These are phyloP conservation scores for Cystobasidium onofrii DNA, from an alignment of 768 basidiomycete species.

Conservation along the genomic window DNA sequence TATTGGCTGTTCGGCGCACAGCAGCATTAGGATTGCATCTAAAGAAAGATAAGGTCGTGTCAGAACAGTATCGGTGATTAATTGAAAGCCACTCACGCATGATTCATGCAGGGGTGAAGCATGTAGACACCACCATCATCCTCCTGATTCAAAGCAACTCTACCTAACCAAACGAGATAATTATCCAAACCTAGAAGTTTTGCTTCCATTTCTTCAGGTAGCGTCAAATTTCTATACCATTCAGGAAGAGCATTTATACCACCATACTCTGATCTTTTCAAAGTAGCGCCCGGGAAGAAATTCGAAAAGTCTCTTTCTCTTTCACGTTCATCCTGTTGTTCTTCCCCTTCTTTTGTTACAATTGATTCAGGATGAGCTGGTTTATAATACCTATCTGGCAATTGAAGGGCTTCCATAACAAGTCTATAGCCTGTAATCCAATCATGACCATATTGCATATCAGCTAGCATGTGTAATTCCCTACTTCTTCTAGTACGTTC, in stretches of 20 bases:
- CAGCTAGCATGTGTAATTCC: constrained; percentile 23
- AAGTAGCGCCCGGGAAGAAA: not conserved
- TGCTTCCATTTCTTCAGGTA: not conserved
- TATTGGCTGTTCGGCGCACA: constrained; percentile 5
- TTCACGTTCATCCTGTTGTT: not conserved
- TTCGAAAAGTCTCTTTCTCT: not conserved
- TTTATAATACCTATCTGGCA: constrained; percentile 21
- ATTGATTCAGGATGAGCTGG: constrained; percentile 5
- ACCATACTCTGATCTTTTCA: not conserved
- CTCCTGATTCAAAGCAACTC: constrained; percentile 30
- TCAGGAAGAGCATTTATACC: constrained; percentile 26
- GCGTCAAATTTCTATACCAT: constrained; percentile 15
- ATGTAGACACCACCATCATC: constrained; percentile 32
- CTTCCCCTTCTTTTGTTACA: not conserved
- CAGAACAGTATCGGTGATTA: no score
- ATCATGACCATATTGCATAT: constrained; percentile 21
- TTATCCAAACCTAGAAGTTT: constrained; percentile 25
- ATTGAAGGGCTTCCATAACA: constrained; percentile 23
- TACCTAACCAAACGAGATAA: constrained; percentile 19
- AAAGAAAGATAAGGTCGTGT: not conserved
- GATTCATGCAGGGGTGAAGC: constrained; percentile 29
- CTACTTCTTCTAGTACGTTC: constrained; percentile 7
- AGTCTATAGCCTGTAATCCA: constrained; percentile 16
- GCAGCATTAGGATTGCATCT: constrained; percentile 18
- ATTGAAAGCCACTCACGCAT: not conserved